Evolutionary conservation across 805 yeast genomes (phyloP).

Genomic region (Candida montana): DNA sequence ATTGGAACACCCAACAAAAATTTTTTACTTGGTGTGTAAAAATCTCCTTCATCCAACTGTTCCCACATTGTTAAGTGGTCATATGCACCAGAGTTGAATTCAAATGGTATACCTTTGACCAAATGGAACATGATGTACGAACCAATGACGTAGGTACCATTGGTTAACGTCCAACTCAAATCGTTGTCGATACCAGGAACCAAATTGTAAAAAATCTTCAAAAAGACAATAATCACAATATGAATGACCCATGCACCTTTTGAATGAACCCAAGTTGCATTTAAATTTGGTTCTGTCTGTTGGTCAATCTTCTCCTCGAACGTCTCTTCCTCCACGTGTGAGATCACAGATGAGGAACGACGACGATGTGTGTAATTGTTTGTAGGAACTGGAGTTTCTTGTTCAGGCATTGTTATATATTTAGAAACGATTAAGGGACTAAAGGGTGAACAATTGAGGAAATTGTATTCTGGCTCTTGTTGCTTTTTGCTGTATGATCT

Average conservation of each 20-base stretch:
- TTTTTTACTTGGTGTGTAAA: conserved; percentile 94
- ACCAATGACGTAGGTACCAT: conserved; percentile 83
- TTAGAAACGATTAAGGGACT: background rate
- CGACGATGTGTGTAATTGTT: conserved; percentile 37
- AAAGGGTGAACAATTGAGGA: too few species aligned
- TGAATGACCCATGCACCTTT: conserved; percentile 97
- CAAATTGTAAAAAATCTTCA: conserved; percentile 73
- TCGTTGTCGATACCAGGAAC: conserved; percentile 78
- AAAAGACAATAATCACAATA: conserved; percentile 68
- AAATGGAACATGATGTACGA: conserved; percentile 94
- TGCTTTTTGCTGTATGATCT: too few species aligned
- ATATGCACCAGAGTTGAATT: conserved; percentile 93
- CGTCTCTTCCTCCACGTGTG: conserved; percentile 90
- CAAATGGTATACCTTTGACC: conserved; percentile 96
- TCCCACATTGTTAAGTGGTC: conserved; percentile 99
- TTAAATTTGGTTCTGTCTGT: conserved; percentile 79
- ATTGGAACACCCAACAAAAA: conserved; percentile 92
- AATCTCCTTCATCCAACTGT: conserved; percentile 91
- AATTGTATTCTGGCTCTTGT: too few species aligned
- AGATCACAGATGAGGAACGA: conserved; percentile 83
- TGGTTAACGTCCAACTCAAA: conserved; percentile 91
- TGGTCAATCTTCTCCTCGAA: conserved; percentile 91
- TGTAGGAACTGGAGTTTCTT: conserved; percentile 5
- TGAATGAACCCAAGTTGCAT: conserved; percentile 93
- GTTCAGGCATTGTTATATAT: conserved; percentile 3